Evolutionary conservation across 768 basidiomycete genomes (phyloP).

Genomic region (Kondoa subrosea): DNA sequence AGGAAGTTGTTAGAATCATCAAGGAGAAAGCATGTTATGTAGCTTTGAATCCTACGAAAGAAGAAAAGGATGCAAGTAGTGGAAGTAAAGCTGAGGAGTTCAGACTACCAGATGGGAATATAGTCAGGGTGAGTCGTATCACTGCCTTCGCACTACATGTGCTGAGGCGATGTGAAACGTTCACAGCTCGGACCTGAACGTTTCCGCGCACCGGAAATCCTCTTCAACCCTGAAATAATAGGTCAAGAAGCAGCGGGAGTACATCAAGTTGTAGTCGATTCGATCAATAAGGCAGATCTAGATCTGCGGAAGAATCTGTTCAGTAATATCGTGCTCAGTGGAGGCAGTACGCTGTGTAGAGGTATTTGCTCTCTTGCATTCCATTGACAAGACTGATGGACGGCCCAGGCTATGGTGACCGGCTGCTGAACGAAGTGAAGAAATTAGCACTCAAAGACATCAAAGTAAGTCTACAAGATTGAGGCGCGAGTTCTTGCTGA

Average conservation of each 20-base stretch:
- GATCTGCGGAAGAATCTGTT: conserved; percentile 89
- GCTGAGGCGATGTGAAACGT: not conserved
- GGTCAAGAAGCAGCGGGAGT: conserved; percentile 93
- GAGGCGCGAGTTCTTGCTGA: not conserved
- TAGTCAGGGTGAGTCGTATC: conserved; percentile 53
- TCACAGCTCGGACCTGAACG: conserved; percentile 76
- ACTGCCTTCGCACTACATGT: conserved; percentile 8
- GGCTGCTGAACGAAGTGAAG: conserved; percentile 89
- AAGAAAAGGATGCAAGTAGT: conserved; percentile 65
- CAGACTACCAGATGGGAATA: conserved; percentile 81
- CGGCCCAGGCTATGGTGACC: conserved; percentile 96
- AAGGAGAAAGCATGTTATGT: conserved; percentile 98
- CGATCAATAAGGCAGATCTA: conserved; percentile 85
- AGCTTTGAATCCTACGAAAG: conserved; percentile 77
- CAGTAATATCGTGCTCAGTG: conserved; percentile 90
- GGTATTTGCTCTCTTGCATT: conserved; percentile 42
- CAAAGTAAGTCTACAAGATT: conserved; percentile 35
- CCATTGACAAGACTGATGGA: not conserved
- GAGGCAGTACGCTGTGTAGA: conserved; percentile 86
- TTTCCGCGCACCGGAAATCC: conserved; percentile 88
- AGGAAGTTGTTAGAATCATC: conserved; percentile 88
- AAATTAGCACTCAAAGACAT: conserved; percentile 85
- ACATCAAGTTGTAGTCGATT: conserved; percentile 97
- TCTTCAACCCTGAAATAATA: conserved; percentile 93
- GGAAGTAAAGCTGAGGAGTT: conserved; percentile 65